Percentiles rank a stretch among this genome's conserved stretches.
Evolutionary conservation across 2,329 filamentous ascomycete species (phyloP).

Genomic region (Corinectria fuckeliana): DNA sequence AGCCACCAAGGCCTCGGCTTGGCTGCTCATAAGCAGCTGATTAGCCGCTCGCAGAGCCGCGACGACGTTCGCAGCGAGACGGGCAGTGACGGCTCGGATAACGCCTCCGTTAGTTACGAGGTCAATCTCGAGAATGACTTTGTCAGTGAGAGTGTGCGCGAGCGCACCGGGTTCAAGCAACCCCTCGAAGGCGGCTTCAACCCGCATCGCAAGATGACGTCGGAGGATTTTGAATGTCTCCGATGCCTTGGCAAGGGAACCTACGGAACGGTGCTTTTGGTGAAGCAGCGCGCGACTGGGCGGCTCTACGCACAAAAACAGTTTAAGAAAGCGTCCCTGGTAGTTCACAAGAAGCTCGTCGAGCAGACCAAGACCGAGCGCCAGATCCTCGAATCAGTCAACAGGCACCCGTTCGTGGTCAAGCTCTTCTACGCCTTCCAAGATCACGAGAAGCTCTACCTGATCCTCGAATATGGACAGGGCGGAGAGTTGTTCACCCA

Average conservation of each 20-base stretch:
- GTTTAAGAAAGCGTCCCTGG: slow-evolving; percentile 94
- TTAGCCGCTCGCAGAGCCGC: slow-evolving; percentile 61
- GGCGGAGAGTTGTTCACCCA: slow-evolving; percentile 98
- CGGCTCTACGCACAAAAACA: slow-evolving; percentile 97
- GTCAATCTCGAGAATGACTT: slow-evolving; percentile 86
- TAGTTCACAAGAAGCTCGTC: slow-evolving; percentile 93
- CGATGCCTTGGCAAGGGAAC: slow-evolving; percentile 95
- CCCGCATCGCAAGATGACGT: slow-evolving; percentile 81
- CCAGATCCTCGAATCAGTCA: slow-evolving; percentile 92
- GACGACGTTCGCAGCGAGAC: slow-evolving; percentile 60
- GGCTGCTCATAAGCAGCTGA: slow-evolving; percentile 61
- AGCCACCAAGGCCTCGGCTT: slow-evolving; percentile 44
- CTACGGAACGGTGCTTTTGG: slow-evolving; percentile 92
- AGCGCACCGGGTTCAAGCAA: slow-evolving; percentile 51
- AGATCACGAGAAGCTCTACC: slow-evolving; percentile 94
- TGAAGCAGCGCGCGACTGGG: slow-evolving; percentile 87
- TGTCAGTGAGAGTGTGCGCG: slow-evolving; percentile 68
- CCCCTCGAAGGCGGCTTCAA: slow-evolving; percentile 62
- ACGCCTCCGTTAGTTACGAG: slow-evolving; percentile 76
- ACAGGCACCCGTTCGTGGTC: slow-evolving; percentile 95
- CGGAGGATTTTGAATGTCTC: slow-evolving; percentile 87
- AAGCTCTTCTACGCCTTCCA: slow-evolving; percentile 99
- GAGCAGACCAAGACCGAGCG: slow-evolving; percentile 98
- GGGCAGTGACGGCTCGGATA: slow-evolving; percentile 70
- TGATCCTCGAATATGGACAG: slow-evolving; percentile 97